A percentile compares a stretch with the other conserved stretches of the same genome.
Conservation (phyloP, 1,284 basidiomycete genomes). For the Chalciporus sp. region DNA sequence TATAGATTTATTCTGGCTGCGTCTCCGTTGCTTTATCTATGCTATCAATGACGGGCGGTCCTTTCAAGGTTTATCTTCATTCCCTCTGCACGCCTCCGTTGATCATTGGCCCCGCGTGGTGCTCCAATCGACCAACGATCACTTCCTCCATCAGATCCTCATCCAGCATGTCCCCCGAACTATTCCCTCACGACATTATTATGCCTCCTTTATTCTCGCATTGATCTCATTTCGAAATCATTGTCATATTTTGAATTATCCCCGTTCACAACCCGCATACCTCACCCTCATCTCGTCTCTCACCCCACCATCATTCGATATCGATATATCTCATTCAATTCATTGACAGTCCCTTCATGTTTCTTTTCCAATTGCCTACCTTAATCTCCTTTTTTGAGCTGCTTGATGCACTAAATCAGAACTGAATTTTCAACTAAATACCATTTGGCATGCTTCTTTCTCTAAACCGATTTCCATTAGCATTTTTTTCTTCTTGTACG, state of each 20-base stretch:
- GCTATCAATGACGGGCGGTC: slow-evolving; percentile 7
- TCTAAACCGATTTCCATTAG: too few species aligned
- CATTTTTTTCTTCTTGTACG: not conserved
- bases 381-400: not conserved
- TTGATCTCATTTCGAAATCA: slow-evolving; percentile 11
- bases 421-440: not conserved
- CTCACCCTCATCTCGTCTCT: not conserved
- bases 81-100: not conserved
- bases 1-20: slow-evolving; percentile 20
- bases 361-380: not conserved
- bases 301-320: not conserved
- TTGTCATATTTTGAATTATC: slow-evolving; percentile 15
- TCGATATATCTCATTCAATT: not conserved
- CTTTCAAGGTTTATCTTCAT: not conserved
- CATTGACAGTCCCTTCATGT: not conserved
- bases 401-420: too few species aligned
- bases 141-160: not conserved
- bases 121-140: not conserved
- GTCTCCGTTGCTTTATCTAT: slow-evolving; percentile 14
- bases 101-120: not conserved
- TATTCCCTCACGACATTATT: not conserved
- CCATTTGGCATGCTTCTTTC: not conserved
- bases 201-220: slow-evolving; percentile 9
- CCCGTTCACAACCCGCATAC: not conserved
- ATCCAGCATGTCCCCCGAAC: not conserved